These are phyloP conservation scores for Moelleriella libera DNA, from an alignment of 2,329 filamentous ascomycete genomes.

Conservation along the genomic window DNA sequence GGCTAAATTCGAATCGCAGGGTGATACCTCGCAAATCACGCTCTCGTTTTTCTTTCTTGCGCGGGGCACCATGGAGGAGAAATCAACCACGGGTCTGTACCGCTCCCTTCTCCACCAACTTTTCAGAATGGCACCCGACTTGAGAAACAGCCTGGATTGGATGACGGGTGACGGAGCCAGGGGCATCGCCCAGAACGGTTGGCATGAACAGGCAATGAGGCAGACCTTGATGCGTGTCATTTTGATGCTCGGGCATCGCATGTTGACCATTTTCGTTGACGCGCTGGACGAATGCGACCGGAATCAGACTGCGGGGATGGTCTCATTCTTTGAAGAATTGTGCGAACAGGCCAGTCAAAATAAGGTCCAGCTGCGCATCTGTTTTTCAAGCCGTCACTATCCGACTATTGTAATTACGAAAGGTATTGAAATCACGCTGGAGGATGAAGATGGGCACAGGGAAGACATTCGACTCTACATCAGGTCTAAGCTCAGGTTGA, in stretches of 20 bases:
- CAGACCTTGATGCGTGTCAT: conserved; percentile 11
- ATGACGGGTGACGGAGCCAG: neutral
- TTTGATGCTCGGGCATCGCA: conserved; percentile 1
- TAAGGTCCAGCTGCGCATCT: conserved; percentile 16
- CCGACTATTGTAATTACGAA: conserved; percentile 21
- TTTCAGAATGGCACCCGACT: neutral
- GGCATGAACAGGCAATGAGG: conserved; percentile 6
- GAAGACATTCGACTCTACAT: conserved; percentile 21
- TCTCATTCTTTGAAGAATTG: conserved; percentile 25
- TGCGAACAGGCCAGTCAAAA: conserved; percentile 12
- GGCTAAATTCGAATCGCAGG: conserved; percentile 6
- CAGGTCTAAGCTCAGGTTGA: conserved; percentile 3
- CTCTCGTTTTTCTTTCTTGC: conserved; percentile 35
- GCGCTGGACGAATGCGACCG: conserved; percentile 35
- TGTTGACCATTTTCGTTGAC: conserved; percentile 12
- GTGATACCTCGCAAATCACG: conserved; percentile 11
- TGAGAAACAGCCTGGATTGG: neutral
- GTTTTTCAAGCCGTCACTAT: conserved; percentile 31
- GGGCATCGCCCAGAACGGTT: conserved; percentile 5
- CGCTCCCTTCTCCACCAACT: conserved; percentile 31
- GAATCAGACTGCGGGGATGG: conserved; percentile 24
- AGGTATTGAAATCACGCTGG: conserved; percentile 16
- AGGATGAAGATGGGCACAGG: conserved; percentile 18
- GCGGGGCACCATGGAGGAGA: conserved; percentile 25
- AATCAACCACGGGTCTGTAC: conserved; percentile 31